Percentiles rank a stretch among this genome's conserved stretches.
phyloP scores from a whole-genome alignment of 2,329 filamentous ascomycete species.

The Fusarium aywerte region DNA sequence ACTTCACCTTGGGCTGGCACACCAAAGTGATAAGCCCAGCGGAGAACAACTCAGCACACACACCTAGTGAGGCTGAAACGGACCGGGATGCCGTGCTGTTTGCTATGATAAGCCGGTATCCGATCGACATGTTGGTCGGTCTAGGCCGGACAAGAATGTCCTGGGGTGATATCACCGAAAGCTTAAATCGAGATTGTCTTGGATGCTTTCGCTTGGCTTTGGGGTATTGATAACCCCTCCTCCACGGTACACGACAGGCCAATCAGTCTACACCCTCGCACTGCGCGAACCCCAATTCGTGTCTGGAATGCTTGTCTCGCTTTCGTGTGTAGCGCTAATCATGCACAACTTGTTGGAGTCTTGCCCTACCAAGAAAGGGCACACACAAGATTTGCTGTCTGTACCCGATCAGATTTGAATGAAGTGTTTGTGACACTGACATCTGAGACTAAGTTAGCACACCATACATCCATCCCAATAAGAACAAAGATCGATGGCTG shows the following conservation, averaged over 20 bases:
- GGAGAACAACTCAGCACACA: neutral
- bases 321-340: constrained; percentile 21
- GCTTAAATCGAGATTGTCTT: constrained; percentile 29
- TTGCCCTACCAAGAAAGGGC: constrained; percentile 11
- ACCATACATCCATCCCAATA: neutral
- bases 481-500: neutral
- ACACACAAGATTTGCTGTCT: neutral
- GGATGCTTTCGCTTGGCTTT: neutral
- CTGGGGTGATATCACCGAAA: constrained; percentile 22
- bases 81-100: constrained; percentile 2
- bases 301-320: constrained; percentile 6
- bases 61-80: constrained; percentile 22
- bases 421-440: neutral
- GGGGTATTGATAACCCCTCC: constrained; percentile 24
- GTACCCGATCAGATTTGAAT: neutral
- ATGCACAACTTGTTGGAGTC: constrained; percentile 20
- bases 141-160: constrained; percentile 27
- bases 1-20: neutral
- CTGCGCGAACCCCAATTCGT: constrained; percentile 4
- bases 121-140: constrained; percentile 14
- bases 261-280: constrained; percentile 26
- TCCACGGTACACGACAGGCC: neutral
- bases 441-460: neutral
- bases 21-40: constrained; percentile 13
- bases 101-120: constrained; percentile 19